A percentile compares a stretch with the other conserved stretches of the same genome.
Evolutionary conservation across 169 alveolate species (phyloP).

Genomic region (Condylostoma magnum): DNA sequence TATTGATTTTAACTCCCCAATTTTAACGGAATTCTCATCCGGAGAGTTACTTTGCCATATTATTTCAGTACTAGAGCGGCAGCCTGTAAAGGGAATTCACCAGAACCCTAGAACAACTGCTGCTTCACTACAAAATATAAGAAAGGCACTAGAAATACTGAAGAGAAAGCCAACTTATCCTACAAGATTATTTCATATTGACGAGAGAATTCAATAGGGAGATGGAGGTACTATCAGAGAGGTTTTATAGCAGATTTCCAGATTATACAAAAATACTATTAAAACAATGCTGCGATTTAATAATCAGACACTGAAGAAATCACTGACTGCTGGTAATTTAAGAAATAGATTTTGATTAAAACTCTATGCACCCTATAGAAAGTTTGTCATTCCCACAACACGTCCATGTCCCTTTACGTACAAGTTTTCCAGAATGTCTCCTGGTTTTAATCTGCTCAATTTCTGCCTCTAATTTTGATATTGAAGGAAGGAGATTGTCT

Average conservation of each 20-base stretch:
- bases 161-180: constrained; percentile 26
- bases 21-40: constrained; percentile 1
- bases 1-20: not conserved
- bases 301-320: not conserved
- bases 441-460: not conserved
- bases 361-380: constrained; percentile 9
- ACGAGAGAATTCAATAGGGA: constrained; percentile 7
- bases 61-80: not conserved
- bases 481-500: not conserved
- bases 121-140: constrained; percentile 1
- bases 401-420: constrained; percentile 4
- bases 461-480: not conserved
- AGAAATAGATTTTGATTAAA: not conserved
- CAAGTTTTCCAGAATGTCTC: constrained; percentile 8
- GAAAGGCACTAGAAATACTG: constrained; percentile 16
- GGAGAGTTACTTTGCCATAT: constrained; percentile 25
- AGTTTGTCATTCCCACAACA: constrained; percentile 9
- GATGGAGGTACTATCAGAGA: constrained; percentile 20
- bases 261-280: constrained; percentile 1
- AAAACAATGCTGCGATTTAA: not conserved
- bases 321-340: too few species aligned
- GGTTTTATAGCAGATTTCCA: not conserved
- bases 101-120: constrained; percentile 10
- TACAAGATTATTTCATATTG: not conserved
- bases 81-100: not conserved